Conservation (phyloP, 2,329 filamentous ascomycete species). For the Chrysoporthe puriensis region DNA sequence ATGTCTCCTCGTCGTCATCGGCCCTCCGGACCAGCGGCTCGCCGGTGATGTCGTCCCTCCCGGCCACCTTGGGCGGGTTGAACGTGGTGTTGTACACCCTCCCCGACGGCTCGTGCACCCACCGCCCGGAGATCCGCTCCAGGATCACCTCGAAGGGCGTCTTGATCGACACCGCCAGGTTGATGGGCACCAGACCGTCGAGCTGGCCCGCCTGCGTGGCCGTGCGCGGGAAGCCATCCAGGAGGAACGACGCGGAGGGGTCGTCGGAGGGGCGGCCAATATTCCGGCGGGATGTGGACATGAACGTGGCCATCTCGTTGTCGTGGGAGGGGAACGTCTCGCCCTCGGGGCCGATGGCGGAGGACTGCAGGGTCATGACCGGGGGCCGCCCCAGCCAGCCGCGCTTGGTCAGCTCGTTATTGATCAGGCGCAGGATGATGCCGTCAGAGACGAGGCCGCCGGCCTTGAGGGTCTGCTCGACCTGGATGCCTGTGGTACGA, state of each 20-base stretch:
- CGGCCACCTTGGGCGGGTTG: conserved; percentile 79
- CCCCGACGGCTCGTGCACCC: conserved; percentile 90
- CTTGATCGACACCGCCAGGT: conserved; percentile 84
- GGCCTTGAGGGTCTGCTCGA: conserved; percentile 83
- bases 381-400: conserved; percentile 72
- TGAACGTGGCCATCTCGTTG: conserved; percentile 46
- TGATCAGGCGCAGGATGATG: conserved; percentile 90
- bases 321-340: conserved; percentile 32
- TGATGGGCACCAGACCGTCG: conserved; percentile 86
- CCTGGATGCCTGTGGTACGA: conserved; percentile 73
- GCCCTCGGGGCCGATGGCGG: conserved; percentile 46
- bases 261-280: conserved; percentile 62
- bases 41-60: conserved; percentile 88
- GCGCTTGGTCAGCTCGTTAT: conserved; percentile 81
- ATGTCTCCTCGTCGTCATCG: conserved; percentile 87
- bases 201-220: conserved; percentile 77
- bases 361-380: conserved; percentile 57
- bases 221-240: conserved; percentile 95
- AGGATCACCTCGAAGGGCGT: conserved; percentile 88
- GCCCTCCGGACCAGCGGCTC: conserved; percentile 80
- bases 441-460: conserved; percentile 90
- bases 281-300: conserved; percentile 43
- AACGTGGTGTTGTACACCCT: conserved; percentile 95
- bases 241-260: conserved; percentile 84
- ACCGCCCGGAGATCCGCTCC: conserved; percentile 85